phyloP scores from a whole-genome alignment of 2,329 filamentous ascomycete species.

The Chrysoporthe puriensis region DNA sequence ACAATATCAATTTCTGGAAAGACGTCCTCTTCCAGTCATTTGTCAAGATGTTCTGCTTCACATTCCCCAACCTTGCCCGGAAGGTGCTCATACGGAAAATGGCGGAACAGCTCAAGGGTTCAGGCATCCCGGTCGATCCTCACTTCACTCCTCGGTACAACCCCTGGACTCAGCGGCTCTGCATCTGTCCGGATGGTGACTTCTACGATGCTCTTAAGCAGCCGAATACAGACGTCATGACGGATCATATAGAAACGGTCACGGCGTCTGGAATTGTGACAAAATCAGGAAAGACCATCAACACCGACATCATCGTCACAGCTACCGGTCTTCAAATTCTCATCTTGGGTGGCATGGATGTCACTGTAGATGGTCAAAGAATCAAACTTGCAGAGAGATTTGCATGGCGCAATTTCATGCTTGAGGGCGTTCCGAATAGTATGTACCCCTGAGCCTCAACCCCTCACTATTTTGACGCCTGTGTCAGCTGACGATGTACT shows the following conservation, averaged over 20 bases:
- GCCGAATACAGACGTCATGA: slow-evolving; percentile 52
- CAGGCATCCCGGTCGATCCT: slow-evolving; percentile 55
- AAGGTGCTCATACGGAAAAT: slow-evolving; percentile 51
- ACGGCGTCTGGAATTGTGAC: slow-evolving; percentile 53
- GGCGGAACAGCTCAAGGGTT: slow-evolving; percentile 53
- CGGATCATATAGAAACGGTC: slow-evolving; percentile 56
- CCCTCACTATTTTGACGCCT: neutral
- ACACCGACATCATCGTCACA: slow-evolving; percentile 70
- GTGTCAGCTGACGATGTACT: neutral
- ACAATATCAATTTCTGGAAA: slow-evolving; percentile 53
- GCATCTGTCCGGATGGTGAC: slow-evolving; percentile 63
- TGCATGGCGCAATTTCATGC: slow-evolving; percentile 67
- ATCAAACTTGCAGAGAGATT: slow-evolving; percentile 55
- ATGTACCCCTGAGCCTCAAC: neutral
- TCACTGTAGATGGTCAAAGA: slow-evolving; percentile 57
- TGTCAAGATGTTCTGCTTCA: slow-evolving; percentile 53
- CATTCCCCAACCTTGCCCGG: slow-evolving; percentile 55
- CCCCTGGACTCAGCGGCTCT: slow-evolving; percentile 77
- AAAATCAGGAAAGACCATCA: slow-evolving; percentile 52
- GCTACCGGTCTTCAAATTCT: slow-evolving; percentile 68
- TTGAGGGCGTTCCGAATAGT: slow-evolving; percentile 67
- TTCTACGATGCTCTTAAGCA: slow-evolving; percentile 55
- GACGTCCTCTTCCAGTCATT: slow-evolving; percentile 50
- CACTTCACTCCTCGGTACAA: slow-evolving; percentile 69
- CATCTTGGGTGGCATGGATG: slow-evolving; percentile 56